Evolutionary conservation across 176 grass and related monocot genomes (phyloP).

Genomic region (Echinochloa phyllopogon): DNA sequence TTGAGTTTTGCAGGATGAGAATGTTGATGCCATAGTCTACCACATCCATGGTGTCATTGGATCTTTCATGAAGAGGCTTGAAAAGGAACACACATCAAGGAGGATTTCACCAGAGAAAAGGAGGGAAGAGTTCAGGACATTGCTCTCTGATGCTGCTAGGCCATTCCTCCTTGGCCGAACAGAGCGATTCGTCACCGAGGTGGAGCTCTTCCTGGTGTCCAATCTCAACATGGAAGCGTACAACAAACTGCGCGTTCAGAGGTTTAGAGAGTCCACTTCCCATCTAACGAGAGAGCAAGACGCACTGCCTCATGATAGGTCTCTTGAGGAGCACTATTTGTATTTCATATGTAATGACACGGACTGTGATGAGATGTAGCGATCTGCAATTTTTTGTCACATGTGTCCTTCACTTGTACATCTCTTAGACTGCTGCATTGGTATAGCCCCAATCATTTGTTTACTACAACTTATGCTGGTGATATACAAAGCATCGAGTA

Average conservation of each 20-base stretch:
- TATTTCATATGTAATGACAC: slow-evolving; percentile 43
- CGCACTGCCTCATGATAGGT: slow-evolving; percentile 36
- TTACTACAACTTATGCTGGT: not conserved
- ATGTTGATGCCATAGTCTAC: slow-evolving; percentile 69
- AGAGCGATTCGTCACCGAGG: slow-evolving; percentile 60
- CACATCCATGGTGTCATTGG: slow-evolving; percentile 81
- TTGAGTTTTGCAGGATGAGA: slow-evolving; percentile 63
- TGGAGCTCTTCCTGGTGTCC: slow-evolving; percentile 80
- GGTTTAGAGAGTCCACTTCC: slow-evolving; percentile 47
- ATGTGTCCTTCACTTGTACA: not conserved
- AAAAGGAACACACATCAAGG: slow-evolving; percentile 23
- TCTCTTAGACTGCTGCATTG: not conserved
- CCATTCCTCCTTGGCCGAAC: slow-evolving; percentile 75
- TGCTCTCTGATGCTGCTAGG: slow-evolving; percentile 61
- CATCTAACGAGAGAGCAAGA: slow-evolving; percentile 40
- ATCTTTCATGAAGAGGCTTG: slow-evolving; percentile 74
- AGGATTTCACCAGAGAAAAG: slow-evolving; percentile 47
- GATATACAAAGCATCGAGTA: not conserved
- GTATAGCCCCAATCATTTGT: not conserved
- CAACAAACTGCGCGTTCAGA: slow-evolving; percentile 58
- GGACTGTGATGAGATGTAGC: slow-evolving; percentile 47
- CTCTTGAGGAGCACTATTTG: slow-evolving; percentile 49
- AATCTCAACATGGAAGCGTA: slow-evolving; percentile 84
- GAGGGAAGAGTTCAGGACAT: slow-evolving; percentile 64
- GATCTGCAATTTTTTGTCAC: not conserved